Percentiles rank a stretch among this genome's conserved stretches.
Conservation (phyloP, 2,329 filamentous ascomycete genomes). For the Mollisia scopiformis region DNA sequence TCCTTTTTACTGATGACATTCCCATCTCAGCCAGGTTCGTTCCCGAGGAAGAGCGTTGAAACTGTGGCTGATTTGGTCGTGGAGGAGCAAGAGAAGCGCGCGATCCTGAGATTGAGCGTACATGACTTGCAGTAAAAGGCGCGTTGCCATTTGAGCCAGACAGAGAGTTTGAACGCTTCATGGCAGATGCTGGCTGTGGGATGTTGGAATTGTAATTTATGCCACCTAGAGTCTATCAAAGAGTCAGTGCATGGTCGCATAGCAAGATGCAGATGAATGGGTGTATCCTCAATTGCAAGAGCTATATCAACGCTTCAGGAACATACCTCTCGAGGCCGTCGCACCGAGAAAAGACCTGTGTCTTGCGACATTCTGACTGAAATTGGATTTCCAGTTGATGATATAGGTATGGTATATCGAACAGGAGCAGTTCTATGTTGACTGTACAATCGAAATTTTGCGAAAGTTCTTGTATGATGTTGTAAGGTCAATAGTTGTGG, state of each 20-base stretch:
- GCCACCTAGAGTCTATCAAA: conserved; percentile 75
- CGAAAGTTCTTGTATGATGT: background rate
- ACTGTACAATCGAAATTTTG: background rate
- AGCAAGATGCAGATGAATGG: background rate
- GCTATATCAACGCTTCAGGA: conserved; percentile 6
- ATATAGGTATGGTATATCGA: background rate
- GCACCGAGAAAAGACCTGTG: conserved; percentile 86
- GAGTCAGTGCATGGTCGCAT: conserved; percentile 15
- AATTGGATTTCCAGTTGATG: background rate
- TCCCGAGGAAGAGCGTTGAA: conserved; percentile 83
- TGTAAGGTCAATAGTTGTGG: conserved; percentile 4
- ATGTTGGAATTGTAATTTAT: conserved; percentile 84
- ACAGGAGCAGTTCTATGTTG: background rate
- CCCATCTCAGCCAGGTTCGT: conserved; percentile 79
- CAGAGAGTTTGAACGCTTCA: conserved; percentile 89
- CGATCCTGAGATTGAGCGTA: conserved; percentile 79
- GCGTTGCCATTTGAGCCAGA: conserved; percentile 62
- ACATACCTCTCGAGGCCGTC: conserved; percentile 85
- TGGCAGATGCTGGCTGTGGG: conserved; percentile 86
- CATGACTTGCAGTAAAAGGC: conserved; percentile 71
- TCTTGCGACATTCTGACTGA: conserved; percentile 76
- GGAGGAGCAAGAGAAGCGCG: conserved; percentile 84
- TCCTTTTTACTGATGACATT: conserved; percentile 81
- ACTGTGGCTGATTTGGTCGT: conserved; percentile 84
- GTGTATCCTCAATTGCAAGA: background rate